Percentiles rank a stretch among this genome's conserved stretches.
Evolutionary conservation across 495 filamentous ascomycete genomes (phyloP).

Genomic region (Aspergillus indologenus): DNA sequence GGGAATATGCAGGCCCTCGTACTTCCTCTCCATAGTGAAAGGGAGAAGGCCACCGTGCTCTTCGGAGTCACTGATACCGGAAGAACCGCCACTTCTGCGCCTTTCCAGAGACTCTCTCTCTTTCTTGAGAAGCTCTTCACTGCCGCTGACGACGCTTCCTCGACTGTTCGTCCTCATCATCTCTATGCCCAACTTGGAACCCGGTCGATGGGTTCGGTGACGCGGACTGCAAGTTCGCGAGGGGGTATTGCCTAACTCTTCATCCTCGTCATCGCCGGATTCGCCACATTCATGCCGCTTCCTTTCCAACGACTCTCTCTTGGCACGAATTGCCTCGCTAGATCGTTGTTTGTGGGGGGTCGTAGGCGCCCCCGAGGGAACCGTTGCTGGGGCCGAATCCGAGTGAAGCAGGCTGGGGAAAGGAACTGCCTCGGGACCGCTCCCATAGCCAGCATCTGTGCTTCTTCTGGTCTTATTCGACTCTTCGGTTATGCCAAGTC

Average conservation of each 20-base stretch:
- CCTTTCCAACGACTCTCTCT: slow-evolving; percentile 72
- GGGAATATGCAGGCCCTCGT: slow-evolving; percentile 39
- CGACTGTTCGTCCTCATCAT: slow-evolving; percentile 96
- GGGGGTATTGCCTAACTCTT: slow-evolving; percentile 68
- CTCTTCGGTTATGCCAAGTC: slow-evolving; percentile 66
- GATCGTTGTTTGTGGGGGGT: slow-evolving; percentile 66
- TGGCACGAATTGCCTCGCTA: slow-evolving; percentile 72
- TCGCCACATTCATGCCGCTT: slow-evolving; percentile 74
- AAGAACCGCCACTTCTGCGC: slow-evolving; percentile 23
- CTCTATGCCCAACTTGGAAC: slow-evolving; percentile 83
- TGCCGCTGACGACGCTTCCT: slow-evolving; percentile 68
- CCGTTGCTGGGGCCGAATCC: slow-evolving; percentile 63
- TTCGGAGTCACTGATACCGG: slow-evolving; percentile 23
- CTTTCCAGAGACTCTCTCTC: slow-evolving; percentile 34
- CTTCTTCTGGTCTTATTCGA: slow-evolving; percentile 21
- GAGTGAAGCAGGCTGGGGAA: slow-evolving; percentile 58
- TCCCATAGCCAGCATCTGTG: slow-evolving; percentile 29
- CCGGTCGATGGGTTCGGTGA: slow-evolving; percentile 47
- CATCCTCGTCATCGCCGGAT: slow-evolving; percentile 90
- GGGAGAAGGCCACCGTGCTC: slow-evolving; percentile 25
- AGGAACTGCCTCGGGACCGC: slow-evolving; percentile 27
- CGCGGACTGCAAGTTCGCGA: slow-evolving; percentile 58
- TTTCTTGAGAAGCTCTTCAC: slow-evolving; percentile 42
- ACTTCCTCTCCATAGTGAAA: slow-evolving; percentile 27
- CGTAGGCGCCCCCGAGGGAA: slow-evolving; percentile 46